phyloP scores from a whole-genome alignment of 768 basidiomycete species.

The Hortiboletus flavorubellus region DNA sequence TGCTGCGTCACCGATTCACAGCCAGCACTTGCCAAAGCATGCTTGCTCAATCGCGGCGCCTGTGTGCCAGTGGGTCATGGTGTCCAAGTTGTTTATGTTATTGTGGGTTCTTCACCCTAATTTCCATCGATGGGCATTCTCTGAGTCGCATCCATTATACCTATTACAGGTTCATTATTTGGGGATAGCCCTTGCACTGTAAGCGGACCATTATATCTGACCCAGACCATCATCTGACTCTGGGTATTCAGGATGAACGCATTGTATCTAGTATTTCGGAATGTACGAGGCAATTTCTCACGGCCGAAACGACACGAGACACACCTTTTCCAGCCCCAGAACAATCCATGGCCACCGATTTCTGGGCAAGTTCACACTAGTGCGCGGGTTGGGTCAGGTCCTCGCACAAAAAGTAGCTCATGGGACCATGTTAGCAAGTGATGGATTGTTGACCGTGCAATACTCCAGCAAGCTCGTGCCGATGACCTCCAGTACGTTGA shows the following conservation, averaged over 20 bases:
- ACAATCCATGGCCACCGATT: conserved; percentile 75
- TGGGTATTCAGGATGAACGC: background rate
- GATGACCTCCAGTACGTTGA: conserved; percentile 80
- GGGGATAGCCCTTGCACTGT: conserved; percentile 17
- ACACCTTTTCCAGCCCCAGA: background rate
- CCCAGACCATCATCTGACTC: background rate
- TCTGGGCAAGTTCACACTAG: conserved; percentile 92
- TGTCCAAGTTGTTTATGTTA: no score
- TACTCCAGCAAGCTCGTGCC: conserved; percentile 66
- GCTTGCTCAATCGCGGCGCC: conserved; percentile 5
- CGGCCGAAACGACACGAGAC: no score
- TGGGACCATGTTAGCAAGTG: conserved; percentile 59
- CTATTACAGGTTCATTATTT: conserved; percentile 14
- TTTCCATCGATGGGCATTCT: background rate
- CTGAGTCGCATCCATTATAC: background rate
- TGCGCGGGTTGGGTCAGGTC: conserved; percentile 35
- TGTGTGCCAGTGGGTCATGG: no score
- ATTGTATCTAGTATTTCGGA: no score
- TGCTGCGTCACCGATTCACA: conserved; percentile 1
- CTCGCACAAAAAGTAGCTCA: conserved; percentile 12
- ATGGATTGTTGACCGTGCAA: conserved; percentile 85
- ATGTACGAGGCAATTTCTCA: no score
- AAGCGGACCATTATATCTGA: background rate
- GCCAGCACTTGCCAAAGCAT: conserved; percentile 1
- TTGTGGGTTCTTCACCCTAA: conserved; percentile 1